These are phyloP conservation scores for Xylariaceae sp. DNA, from an alignment of 2,329 filamentous ascomycete species.

Conservation along the genomic window DNA sequence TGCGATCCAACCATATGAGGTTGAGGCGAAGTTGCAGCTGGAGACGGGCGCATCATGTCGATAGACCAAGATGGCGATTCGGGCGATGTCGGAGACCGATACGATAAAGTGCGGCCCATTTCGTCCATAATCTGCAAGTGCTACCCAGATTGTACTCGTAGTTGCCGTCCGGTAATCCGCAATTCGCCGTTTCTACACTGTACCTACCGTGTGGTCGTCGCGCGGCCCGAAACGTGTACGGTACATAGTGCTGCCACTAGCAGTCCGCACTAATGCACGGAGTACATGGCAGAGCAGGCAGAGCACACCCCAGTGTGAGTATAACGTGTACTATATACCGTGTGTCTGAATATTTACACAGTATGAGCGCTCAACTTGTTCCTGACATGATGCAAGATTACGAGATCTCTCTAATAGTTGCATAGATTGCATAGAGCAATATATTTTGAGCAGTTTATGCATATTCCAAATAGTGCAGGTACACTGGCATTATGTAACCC, in stretches of 20 bases:
- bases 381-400: background rate
- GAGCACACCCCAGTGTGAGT: background rate
- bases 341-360: background rate
- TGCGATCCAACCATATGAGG: slow-evolving; percentile 9
- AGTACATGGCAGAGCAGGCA: background rate
- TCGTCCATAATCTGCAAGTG: background rate
- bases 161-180: background rate
- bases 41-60: background rate
- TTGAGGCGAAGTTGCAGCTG: slow-evolving; percentile 12
- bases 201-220: background rate
- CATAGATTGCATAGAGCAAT: background rate
- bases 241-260: background rate
- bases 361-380: background rate
- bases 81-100: slow-evolving; percentile 28
- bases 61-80: slow-evolving; percentile 2
- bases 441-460: background rate
- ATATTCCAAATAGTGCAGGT: background rate
- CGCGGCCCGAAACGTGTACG: background rate
- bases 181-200: background rate
- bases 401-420: background rate
- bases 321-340: background rate
- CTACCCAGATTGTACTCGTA: background rate
- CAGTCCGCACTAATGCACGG: background rate
- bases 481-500: background rate
- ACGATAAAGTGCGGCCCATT: slow-evolving; percentile 2